Conservation (phyloP, 148 eudicot species). For the Chenopodium quinoa region DNA sequence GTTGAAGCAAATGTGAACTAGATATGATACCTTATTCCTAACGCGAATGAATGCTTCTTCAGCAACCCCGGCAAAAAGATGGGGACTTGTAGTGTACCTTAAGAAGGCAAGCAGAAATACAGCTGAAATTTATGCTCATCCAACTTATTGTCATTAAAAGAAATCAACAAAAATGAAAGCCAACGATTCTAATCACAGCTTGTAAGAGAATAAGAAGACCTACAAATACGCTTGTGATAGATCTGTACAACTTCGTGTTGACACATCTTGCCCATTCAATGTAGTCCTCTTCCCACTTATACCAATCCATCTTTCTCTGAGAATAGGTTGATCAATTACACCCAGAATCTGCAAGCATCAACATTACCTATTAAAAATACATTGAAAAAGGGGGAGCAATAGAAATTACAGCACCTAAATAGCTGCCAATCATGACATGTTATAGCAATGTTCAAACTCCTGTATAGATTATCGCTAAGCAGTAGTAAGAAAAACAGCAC, state of each 20-base stretch:
- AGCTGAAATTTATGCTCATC: constrained; percentile 1
- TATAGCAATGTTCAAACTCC: not conserved
- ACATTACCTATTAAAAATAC: not conserved
- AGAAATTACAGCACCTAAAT: not conserved
- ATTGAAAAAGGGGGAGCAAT: not conserved
- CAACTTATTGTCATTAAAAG: not conserved
- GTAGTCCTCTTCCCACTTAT: constrained; percentile 68
- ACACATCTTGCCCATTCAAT: constrained; percentile 70
- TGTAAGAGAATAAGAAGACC: constrained; percentile 7
- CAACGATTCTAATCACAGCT: not conserved
- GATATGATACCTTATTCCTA: constrained; percentile 56
- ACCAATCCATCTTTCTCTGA: constrained; percentile 90
- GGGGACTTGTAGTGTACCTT: constrained; percentile 98
- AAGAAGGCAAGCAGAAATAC: constrained; percentile 27
- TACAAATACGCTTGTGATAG: constrained; percentile 88
- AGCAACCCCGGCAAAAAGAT: constrained; percentile 73
- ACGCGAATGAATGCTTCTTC: constrained; percentile 82
- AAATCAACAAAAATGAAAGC: not conserved
- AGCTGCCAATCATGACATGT: not conserved
- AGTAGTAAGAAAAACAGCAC: not conserved
- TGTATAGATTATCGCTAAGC: not conserved
- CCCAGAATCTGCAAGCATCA: constrained; percentile 64
- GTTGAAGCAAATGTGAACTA: not conserved
- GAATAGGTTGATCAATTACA: constrained; percentile 83
- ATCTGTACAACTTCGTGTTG: constrained; percentile 72